These are phyloP conservation scores for Colletotrichum orbiculare DNA, from an alignment of 2,329 filamentous ascomycete species.

Conservation along the genomic window DNA sequence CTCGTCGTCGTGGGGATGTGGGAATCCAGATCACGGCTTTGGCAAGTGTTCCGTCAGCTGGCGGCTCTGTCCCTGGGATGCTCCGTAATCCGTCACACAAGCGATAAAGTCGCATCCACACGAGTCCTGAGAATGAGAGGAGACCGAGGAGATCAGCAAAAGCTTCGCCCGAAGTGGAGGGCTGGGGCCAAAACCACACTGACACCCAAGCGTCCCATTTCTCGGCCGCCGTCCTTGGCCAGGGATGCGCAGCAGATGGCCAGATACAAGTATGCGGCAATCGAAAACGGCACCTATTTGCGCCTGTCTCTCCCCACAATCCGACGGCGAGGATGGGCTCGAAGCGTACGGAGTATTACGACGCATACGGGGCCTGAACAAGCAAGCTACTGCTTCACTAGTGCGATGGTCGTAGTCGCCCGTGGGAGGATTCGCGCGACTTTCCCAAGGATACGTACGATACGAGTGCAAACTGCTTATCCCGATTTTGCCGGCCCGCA, in stretches of 20 bases:
- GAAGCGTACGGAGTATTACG: too few relatives aligned
- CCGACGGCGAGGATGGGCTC: neutral
- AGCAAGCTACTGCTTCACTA: too few relatives aligned
- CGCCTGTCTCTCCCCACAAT: slow-evolving; percentile 26
- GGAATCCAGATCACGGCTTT: neutral
- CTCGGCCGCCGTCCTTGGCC: slow-evolving; percentile 5
- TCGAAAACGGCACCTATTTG: slow-evolving; percentile 13
- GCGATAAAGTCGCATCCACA: neutral
- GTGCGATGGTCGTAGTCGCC: too few relatives aligned
- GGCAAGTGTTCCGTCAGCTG: neutral
- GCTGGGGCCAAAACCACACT: slow-evolving; percentile 10
- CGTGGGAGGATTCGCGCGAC: too few relatives aligned
- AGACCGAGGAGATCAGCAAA: slow-evolving; percentile 29
- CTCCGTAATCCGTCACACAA: neutral
- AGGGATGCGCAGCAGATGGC: slow-evolving; percentile 1
- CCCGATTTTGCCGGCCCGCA: slow-evolving; percentile 29
- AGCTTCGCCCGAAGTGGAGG: slow-evolving; percentile 34
- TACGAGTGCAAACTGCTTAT: slow-evolving; percentile 3
- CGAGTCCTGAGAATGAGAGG: slow-evolving; percentile 3
- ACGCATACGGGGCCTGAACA: neutral
- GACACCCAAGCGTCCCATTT: slow-evolving; percentile 17
- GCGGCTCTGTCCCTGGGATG: neutral
- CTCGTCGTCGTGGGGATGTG: neutral
- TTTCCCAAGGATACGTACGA: slow-evolving; percentile 8
- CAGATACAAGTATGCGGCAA: slow-evolving; percentile 14